Base-by-base conservation (phyloP, 2,329 filamentous ascomycete genomes). In the Cercospora sojina region DNA sequence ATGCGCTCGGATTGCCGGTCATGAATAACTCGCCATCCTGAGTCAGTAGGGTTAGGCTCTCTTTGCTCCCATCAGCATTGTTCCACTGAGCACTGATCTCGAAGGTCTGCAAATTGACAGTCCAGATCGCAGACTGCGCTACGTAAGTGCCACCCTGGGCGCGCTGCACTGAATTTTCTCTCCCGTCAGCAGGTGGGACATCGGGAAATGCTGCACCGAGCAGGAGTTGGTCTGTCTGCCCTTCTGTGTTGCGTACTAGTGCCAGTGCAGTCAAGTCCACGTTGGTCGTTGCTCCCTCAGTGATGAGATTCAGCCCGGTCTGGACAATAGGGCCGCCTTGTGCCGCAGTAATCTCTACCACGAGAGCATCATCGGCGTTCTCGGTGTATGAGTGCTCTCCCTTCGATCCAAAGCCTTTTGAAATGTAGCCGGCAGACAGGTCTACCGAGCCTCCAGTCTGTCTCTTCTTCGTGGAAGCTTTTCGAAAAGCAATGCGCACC, bases 81-180 rank as follows among this genome's bases (percentile, higher is more conserved):
- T 35, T 20, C 53, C 53, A 57, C 27, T 57, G 53, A 7, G 53
- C 53, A 32, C 53, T 57, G 25, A 27, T 57, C 29, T 57, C 53
- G 53, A 57, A 57, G 27, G 53, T 57, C 53, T 57, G 53, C 53
- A 57, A 18, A 18, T 57, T 57, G 12, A 57, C 53, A 18, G 53
- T 57, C 53, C 53, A 57, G n/a, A 57, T 57, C 10, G 53, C 53
- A 29, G 53, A 57, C 31, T 57, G 53, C 16, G 53, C 53, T 16
- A 57, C 53, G 20, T 57, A 3, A n/a, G 53, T n/a, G 1, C 29
- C 53, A n/a, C 27, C 53, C 20, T 57, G 27, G 12, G 53, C 53
- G 16, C 53, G 53, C 27, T 57, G 16, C 25, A 57, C 27, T 2
- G 53, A 57, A 20, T 57, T 57, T 8, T 57, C 16, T 10, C 2